A percentile compares a stretch with the other conserved stretches of the same genome.
phyloP scores from a whole-genome alignment of 2,329 filamentous ascomycete genomes.

The Fusarium burgessii region DNA sequence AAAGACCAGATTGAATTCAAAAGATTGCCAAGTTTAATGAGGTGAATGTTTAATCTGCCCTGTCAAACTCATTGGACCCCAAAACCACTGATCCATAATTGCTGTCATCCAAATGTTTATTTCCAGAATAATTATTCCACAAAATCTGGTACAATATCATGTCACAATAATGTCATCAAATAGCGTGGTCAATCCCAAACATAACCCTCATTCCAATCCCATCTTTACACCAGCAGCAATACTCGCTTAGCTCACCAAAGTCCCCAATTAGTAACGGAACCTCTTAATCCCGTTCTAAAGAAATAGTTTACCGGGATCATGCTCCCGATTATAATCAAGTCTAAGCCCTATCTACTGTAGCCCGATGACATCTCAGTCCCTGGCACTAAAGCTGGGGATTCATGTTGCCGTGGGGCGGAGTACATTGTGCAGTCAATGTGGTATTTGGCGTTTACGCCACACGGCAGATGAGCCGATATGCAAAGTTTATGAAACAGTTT shows the following conservation, averaged over 20 bases:
- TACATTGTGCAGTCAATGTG: not conserved
- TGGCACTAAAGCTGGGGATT: constrained; percentile 5
- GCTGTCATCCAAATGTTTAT: not conserved
- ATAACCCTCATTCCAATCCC: not conserved
- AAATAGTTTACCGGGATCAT: not conserved
- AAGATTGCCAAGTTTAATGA: not conserved
- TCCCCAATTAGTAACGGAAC: constrained; percentile 19
- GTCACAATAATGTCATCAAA: not conserved
- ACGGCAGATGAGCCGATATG: constrained; percentile 19
- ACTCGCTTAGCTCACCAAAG: not conserved
- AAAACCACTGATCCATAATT: not conserved
- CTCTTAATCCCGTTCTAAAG: not conserved
- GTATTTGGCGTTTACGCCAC: constrained; percentile 20
- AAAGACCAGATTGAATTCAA: not conserved
- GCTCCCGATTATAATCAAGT: not conserved
- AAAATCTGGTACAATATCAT: not conserved
- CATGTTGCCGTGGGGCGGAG: constrained; percentile 9
- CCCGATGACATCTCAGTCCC: not conserved
- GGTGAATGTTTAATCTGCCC: not conserved
- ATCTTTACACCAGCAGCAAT: not conserved
- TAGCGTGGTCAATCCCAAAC: too few relatives aligned
- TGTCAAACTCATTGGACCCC: rapidly evolving
- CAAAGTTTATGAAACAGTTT: constrained; percentile 3
- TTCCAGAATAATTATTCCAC: not conserved
- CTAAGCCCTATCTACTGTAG: constrained; percentile 26